phyloP scores from a whole-genome alignment of 257 asterid genomes.

The Jasminum sambac region DNA sequence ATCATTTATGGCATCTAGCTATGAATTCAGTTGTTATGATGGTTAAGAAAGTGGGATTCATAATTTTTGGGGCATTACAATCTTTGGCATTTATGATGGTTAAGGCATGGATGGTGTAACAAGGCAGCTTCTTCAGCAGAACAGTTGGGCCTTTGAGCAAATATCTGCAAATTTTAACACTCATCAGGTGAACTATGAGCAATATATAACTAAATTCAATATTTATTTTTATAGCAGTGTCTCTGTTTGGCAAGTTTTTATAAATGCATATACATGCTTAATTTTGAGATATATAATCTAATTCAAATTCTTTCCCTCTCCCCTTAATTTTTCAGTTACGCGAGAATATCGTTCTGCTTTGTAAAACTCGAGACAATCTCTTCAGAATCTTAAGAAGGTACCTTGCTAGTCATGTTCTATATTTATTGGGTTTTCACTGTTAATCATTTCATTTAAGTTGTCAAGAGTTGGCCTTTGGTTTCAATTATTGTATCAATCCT shows the following conservation, averaged over 20 bases:
- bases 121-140: neutral
- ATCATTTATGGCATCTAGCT: no score
- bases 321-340: constrained; percentile 47
- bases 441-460: neutral
- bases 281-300: constrained; percentile 4
- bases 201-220: no score
- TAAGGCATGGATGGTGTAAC: neutral
- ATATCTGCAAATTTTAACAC: constrained; percentile 6
- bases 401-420: constrained; percentile 16
- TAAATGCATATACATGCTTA: no score
- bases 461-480: neutral
- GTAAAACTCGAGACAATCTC: constrained; percentile 81
- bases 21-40: no score
- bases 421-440: neutral
- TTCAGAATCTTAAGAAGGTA: constrained; percentile 62
- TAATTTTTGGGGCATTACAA: no score
- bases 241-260: no score
- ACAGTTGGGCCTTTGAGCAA: neutral
- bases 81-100: no score
- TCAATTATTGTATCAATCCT: neutral
- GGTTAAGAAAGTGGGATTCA: no score
- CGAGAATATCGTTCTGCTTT: constrained; percentile 66
- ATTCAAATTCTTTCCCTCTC: constrained; percentile 4
- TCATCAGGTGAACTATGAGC: neutral
- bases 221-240: no score